A percentile compares a stretch with the other conserved stretches of the same genome.
phyloP scores from a whole-genome alignment of 345 rosid genomes.

The Eucalyptus regnans region DNA sequence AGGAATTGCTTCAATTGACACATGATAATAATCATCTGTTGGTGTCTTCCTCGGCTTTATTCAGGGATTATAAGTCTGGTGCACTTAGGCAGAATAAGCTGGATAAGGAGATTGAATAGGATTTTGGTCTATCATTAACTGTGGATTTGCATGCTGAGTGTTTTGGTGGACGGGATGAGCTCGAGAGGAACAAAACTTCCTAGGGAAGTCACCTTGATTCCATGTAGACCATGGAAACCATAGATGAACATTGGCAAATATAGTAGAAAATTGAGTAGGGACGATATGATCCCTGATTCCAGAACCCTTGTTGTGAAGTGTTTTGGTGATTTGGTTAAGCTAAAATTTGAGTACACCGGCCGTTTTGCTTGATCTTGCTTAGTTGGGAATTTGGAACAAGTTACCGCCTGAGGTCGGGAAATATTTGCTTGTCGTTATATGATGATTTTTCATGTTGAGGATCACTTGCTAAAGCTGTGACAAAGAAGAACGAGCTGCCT shows the following conservation, averaged over 20 bases:
- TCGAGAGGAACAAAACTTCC: background rate
- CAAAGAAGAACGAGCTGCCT: background rate
- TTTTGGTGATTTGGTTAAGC: background rate
- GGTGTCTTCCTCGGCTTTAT: background rate
- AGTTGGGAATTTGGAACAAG: background rate
- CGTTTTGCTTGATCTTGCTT: background rate
- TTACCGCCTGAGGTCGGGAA: background rate
- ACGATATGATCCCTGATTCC: background rate
- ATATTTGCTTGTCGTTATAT: background rate
- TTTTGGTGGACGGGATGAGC: background rate
- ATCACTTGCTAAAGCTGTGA: background rate
- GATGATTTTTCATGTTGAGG: background rate
- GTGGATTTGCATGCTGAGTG: background rate
- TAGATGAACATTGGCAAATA: background rate
- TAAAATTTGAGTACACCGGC: background rate
- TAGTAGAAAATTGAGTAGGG: background rate
- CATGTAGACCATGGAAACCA: background rate
- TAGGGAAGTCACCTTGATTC: background rate
- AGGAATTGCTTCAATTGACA: background rate
- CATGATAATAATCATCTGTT: background rate
- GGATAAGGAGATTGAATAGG: constrained; percentile 57
- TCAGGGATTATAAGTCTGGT: constrained; percentile 30
- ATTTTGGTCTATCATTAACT: background rate
- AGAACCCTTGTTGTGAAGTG: background rate
- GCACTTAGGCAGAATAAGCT: constrained; percentile 47